These are phyloP conservation scores for Spathaspora girioi DNA, from an alignment of 805 yeast species.

Conservation along the genomic window DNA sequence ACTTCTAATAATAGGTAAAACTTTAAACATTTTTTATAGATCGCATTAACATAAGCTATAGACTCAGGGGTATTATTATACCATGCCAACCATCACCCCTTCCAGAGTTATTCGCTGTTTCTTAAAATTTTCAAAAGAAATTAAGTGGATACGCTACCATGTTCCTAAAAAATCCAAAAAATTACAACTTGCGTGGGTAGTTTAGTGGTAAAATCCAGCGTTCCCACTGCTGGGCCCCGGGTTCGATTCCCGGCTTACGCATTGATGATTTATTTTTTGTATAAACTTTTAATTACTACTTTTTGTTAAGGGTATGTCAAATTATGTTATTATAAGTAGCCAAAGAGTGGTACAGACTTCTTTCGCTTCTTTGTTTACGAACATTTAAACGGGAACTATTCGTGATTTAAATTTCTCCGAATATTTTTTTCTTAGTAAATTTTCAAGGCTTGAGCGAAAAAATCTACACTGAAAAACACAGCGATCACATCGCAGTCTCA, in stretches of 20 bases:
- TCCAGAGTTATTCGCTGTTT: background rate
- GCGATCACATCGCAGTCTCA: no score
- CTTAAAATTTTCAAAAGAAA: background rate
- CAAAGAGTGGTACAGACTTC: no score
- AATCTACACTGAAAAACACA: no score
- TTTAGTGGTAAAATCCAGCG: constrained; percentile 25
- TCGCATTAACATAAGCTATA: background rate
- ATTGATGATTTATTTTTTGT: constrained; percentile 1
- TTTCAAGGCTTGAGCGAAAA: no score
- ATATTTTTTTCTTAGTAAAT: no score
- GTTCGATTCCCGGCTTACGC: constrained; percentile 28
- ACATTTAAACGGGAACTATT: no score
- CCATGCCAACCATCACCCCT: background rate
- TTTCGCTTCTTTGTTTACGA: no score
- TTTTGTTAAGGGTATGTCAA: no score
- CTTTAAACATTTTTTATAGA: no score
- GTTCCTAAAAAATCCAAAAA: background rate
- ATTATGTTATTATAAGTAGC: no score
- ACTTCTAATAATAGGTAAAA: background rate
- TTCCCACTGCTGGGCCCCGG: constrained; percentile 27
- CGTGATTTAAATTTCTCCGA: no score
- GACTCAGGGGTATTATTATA: background rate
- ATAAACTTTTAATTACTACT: background rate
- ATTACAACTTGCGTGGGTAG: constrained; percentile 14
- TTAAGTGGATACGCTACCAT: background rate